phyloP scores from a whole-genome alignment of 73 alveolate species.

The Uronychia binucleata region DNA sequence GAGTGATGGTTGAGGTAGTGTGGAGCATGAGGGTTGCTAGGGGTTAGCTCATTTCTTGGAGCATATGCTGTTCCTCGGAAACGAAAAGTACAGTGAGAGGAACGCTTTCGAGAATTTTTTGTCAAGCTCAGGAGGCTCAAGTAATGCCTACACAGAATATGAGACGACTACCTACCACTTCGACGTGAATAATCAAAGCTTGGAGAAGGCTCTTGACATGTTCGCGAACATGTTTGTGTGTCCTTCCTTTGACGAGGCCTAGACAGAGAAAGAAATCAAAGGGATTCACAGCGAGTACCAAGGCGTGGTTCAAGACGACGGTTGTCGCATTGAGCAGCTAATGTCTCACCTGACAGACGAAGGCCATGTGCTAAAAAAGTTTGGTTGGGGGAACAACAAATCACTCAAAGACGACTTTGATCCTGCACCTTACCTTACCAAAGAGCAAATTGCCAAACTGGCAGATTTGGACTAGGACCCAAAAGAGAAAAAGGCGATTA shows the following conservation, averaged over 20 bases:
- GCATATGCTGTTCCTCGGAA: conserved; percentile 92
- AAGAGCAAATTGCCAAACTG: conserved; percentile 57
- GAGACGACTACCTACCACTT: conserved; percentile 75
- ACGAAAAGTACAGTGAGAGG: conserved; percentile 77
- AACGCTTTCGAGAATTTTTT: conserved; percentile 64
- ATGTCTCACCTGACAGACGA: conserved; percentile 12
- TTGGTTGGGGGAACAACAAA: conserved; percentile 56
- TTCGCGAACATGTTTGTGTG: conserved; percentile 74
- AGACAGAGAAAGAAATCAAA: conserved; percentile 81
- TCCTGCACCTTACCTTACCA: conserved; percentile 49
- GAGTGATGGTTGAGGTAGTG: no score
- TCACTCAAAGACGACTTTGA: conserved; percentile 49
- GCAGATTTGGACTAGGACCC: conserved; percentile 55
- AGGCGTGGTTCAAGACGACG: conserved; percentile 58
- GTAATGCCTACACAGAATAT: conserved; percentile 83
- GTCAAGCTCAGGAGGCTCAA: conserved; percentile 73
- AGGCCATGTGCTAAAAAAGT: conserved; percentile 34
- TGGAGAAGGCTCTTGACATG: conserved; percentile 75
- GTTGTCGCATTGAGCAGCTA: conserved; percentile 42
- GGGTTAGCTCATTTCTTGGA: conserved; percentile 97
- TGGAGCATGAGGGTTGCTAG: conserved; percentile 21
- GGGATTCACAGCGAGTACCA: conserved; percentile 72
- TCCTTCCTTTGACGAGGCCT: conserved; percentile 75
- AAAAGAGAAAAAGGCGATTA: conserved; percentile 49
- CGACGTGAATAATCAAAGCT: conserved; percentile 42